Evolutionary conservation across 805 yeast species (phyloP), one percentile per base, ranked within the genome.

Genomic region (Jamesozyma piceae): DNA sequence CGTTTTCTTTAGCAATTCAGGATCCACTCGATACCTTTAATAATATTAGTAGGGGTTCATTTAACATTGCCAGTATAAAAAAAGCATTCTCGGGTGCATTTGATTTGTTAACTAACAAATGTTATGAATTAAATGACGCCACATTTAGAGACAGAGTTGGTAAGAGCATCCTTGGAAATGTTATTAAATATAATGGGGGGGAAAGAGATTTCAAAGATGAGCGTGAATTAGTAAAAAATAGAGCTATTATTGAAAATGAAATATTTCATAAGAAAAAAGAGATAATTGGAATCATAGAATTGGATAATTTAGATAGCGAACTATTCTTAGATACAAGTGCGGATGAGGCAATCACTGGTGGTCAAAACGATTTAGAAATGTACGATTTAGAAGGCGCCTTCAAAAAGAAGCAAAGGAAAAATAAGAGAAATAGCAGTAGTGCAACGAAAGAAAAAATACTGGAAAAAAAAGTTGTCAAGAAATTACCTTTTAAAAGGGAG

Each of bases 61-160:
- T 78, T 67, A 88, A 89, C 58, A 66, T 86, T 36, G 64, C 85
- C 30, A 85, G 80, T 52, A 73, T 90, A 41, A 85, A 82, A 55
- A 79, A 86, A 51, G 83, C 95, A 1, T 89, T 90, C 66, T 80
- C 81, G 15, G 95, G 95, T 27, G 96, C 95, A 0, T 88, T 72
- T 65, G 92, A 84, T 53, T 58, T 87, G 39, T 64, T 88, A 31
- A 74, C 78, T 2, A 81, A 80, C 50, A 77, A 78, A 50, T 86
- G 95, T 58, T 86, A 80, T 58, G 83, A 77, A 37, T 65, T 87
- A 62, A 73, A 83, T 52, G 62, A 66, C 18, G 77, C 86, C 0
- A 67, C 84, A 0, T 82, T 80, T 54, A 81, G 75, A 53, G 73
- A 74, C 39, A 66, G 95, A 46, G 50, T 79, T 9, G 89, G 87